Evolutionary conservation across 768 basidiomycete genomes (phyloP).

Genomic region (Mycena pura): DNA sequence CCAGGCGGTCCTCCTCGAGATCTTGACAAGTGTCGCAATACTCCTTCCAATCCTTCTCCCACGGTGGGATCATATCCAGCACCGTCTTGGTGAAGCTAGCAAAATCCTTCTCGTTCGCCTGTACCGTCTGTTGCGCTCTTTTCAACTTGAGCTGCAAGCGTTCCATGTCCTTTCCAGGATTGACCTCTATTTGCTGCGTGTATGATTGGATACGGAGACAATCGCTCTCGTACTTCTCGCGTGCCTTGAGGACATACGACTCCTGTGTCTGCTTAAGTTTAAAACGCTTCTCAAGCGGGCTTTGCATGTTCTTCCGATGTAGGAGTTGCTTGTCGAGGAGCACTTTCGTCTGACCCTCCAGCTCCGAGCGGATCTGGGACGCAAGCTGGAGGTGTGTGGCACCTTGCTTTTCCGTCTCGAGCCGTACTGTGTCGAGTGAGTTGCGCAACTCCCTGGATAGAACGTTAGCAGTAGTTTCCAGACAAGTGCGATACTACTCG

Average conservation of each 20-base stretch:
- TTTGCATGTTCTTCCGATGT: constrained; percentile 77
- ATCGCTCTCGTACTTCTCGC: constrained; percentile 93
- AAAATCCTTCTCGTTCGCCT: constrained; percentile 91
- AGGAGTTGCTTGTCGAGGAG: constrained; percentile 71
- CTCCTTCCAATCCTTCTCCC: constrained; percentile 93
- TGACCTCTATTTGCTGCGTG: constrained; percentile 87
- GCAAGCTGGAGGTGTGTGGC: constrained; percentile 76
- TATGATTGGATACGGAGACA: constrained; percentile 93
- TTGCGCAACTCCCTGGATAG: constrained; percentile 75
- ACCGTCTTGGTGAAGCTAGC: constrained; percentile 83
- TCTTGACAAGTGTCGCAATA: constrained; percentile 97
- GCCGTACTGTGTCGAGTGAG: constrained; percentile 78
- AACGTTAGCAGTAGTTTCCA: neutral
- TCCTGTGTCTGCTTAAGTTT: constrained; percentile 90
- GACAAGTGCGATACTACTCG: constrained; percentile 46
- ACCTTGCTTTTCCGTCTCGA: constrained; percentile 89
- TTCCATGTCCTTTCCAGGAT: constrained; percentile 93
- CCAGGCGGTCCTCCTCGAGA: constrained; percentile 92
- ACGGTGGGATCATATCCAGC: constrained; percentile 79
- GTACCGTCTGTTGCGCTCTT: constrained; percentile 87
- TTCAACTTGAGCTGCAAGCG: constrained; percentile 88
- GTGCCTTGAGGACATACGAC: constrained; percentile 83
- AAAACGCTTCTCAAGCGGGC: constrained; percentile 86
- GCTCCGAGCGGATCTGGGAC: constrained; percentile 72
- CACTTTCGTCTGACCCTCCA: constrained; percentile 70